These are phyloP conservation scores for Pythium scleroteichum DNA, from an alignment of 352 stramenopile genomes.

Conservation along the genomic window DNA sequence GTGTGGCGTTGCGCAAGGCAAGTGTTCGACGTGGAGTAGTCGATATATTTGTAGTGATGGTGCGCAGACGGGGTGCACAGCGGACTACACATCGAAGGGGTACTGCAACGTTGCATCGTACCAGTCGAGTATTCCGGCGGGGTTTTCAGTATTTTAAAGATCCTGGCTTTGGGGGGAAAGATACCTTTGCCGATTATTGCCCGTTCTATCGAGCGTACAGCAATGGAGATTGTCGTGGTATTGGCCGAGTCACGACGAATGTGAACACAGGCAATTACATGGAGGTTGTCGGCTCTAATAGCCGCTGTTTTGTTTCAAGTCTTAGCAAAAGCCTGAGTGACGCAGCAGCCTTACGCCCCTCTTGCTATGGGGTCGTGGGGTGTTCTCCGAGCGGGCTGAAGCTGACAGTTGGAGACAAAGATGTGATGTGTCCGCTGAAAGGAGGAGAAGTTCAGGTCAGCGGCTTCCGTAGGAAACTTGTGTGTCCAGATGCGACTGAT, in stretches of 20 bases:
- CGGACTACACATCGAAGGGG: constrained; percentile 68
- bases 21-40: constrained; percentile 69
- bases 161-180: constrained; percentile 47
- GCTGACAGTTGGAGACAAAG: constrained; percentile 48
- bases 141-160: constrained; percentile 86
- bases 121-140: constrained; percentile 61
- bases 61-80: constrained; percentile 50
- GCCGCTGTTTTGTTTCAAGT: constrained; percentile 76
- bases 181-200: constrained; percentile 80
- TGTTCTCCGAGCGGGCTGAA: constrained; percentile 44
- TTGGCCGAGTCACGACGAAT: constrained; percentile 43
- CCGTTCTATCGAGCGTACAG: constrained; percentile 77
- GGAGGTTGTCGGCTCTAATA: constrained; percentile 50
- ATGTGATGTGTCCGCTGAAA: constrained; percentile 60
- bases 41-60: constrained; percentile 63
- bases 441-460: constrained; percentile 54
- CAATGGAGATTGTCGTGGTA: constrained; percentile 74
- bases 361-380: constrained; percentile 60
- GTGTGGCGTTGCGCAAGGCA: constrained; percentile 56
- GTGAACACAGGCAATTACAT: constrained; percentile 46
- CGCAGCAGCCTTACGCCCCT: constrained; percentile 32
- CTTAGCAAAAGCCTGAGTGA: constrained; percentile 46
- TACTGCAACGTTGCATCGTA: constrained; percentile 79
- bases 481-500: constrained; percentile 46
- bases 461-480: constrained; percentile 50